Base-by-base conservation (phyloP, 306 rosid genomes). In the Gastrolobium villosum region DNA sequence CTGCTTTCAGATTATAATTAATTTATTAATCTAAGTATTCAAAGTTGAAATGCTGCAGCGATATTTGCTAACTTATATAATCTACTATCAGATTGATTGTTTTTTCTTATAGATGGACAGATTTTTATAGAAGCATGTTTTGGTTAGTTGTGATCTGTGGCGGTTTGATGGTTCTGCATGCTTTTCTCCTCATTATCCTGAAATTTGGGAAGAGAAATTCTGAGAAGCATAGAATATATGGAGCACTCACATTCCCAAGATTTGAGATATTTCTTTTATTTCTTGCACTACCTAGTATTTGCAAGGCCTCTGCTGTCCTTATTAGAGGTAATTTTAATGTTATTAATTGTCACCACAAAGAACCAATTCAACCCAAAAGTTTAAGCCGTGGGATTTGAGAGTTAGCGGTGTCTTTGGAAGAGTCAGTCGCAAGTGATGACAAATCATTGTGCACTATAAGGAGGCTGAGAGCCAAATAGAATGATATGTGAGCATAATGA, bases 201-300 rank as follows among this genome's bases (percentile, higher is more conserved):
- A 94, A 89, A 87, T 75, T 83, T 46, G 84, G 87, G 83, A 89
- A 87, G 87, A 94, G 81, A 82, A 88, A 48, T 53, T 84, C 86
- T 43, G 91, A 89, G 71, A 89, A 78, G 65, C 83, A 28, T 75
- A 79, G 69, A 57, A 81, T 65, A 26, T 87, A 89, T 84, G 97
- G 97, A 76, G 97, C 95, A 39, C 92, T 94, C 77, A 75, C 85
- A 64, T 89, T 94, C 62, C 94, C 97, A 65, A 89, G 97, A 90
- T 87, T 90, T 77, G 97, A 94, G 87, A 88, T 92, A 78, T 90
- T 92, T 71, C 92, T 92, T 48, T 46, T 89, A 84, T 76, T 90
- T 86, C 86, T 94, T 62, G 90, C 97, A 67, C 87, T 92, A 5
- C 94, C 99, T 82, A 70, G 91, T 70, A 73, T 92, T 72, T 89